Conservation (phyloP, 129 eudicot species). For the Glebionis coronaria region DNA sequence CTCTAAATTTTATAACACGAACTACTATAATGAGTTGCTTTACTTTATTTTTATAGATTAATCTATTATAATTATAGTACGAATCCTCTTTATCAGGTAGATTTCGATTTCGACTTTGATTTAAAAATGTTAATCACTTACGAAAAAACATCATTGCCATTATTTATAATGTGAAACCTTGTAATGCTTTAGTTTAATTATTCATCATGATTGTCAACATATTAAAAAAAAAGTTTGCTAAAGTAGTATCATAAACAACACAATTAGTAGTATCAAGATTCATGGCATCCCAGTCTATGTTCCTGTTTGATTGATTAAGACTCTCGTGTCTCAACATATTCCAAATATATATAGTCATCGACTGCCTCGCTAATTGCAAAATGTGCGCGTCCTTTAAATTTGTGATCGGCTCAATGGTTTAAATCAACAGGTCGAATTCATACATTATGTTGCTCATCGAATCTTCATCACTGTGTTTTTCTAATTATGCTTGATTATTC, state of each 20-base stretch:
- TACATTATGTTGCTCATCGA: conserved; percentile 1
- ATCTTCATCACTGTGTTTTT: conserved; percentile 16
- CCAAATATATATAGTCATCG: background rate
- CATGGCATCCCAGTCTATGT: background rate
- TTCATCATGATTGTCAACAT: conserved; percentile 18
- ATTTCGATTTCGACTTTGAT: conserved; percentile 6
- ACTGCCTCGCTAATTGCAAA: background rate
- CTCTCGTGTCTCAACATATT: background rate
- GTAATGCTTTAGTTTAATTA: conserved; percentile 22
- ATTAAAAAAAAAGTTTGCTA: conserved; percentile 6
- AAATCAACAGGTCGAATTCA: background rate
- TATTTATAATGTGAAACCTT: conserved; percentile 22
- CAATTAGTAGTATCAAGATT: background rate
- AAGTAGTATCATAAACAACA: conserved; percentile 1
- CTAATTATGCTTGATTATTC: background rate
- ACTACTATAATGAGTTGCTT: conserved; percentile 19
- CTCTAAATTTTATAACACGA: background rate
- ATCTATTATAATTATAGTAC: conserved; percentile 18
- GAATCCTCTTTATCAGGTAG: conserved; percentile 28
- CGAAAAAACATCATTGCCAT: conserved; percentile 15
- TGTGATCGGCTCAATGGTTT: background rate
- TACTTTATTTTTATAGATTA: conserved; percentile 11
- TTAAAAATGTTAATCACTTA: conserved; percentile 18
- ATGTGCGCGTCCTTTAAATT: background rate
- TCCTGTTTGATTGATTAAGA: background rate